Conservation (phyloP, 371 early-diverging fungal species). For the Lichtheimia ornata region DNA sequence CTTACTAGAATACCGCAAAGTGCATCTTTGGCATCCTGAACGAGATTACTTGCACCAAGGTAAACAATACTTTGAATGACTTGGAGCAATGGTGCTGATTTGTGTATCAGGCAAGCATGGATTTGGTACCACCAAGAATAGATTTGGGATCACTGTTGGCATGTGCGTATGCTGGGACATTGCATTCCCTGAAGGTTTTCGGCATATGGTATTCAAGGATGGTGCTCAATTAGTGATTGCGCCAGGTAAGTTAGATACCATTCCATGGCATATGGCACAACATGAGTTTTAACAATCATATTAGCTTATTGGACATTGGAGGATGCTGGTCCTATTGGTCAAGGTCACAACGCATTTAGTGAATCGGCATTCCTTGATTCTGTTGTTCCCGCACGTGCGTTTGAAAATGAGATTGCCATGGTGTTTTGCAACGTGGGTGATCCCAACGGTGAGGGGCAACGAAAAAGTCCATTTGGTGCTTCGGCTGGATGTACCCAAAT, state of each 20-base stretch:
- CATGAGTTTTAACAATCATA: too few relatives aligned
- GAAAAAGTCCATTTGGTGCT: conserved; percentile 16
- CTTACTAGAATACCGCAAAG: conserved; percentile 33
- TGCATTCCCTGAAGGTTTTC: conserved; percentile 33
- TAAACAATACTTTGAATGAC: not conserved
- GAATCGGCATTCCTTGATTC: conserved; percentile 33
- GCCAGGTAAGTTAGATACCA: conserved; percentile 21
- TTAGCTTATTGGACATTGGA: conserved; percentile 39
- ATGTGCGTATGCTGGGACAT: conserved; percentile 40
- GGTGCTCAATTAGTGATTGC: conserved; percentile 37
- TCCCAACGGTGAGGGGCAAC: not conserved
- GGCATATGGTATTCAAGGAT: conserved; percentile 30
- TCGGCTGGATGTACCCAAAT: conserved; percentile 35
- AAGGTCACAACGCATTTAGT: conserved; percentile 17
- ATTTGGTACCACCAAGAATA: conserved; percentile 27
- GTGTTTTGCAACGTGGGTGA: conserved; percentile 33
- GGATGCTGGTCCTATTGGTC: conserved; percentile 29
- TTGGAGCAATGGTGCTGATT: not conserved
- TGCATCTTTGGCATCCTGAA: conserved; percentile 43
- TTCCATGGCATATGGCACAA: not conserved
- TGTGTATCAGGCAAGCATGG: not conserved
- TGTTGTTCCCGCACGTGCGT: conserved; percentile 27
- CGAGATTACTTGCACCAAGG: conserved; percentile 23
- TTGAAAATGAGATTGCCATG: conserved; percentile 36
- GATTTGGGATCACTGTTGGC: conserved; percentile 38